A percentile compares a stretch with the other conserved stretches of the same genome.
Evolutionary conservation across 192 early-diverging fungal genomes (phyloP).

Genomic region (Linnemannia elongata): DNA sequence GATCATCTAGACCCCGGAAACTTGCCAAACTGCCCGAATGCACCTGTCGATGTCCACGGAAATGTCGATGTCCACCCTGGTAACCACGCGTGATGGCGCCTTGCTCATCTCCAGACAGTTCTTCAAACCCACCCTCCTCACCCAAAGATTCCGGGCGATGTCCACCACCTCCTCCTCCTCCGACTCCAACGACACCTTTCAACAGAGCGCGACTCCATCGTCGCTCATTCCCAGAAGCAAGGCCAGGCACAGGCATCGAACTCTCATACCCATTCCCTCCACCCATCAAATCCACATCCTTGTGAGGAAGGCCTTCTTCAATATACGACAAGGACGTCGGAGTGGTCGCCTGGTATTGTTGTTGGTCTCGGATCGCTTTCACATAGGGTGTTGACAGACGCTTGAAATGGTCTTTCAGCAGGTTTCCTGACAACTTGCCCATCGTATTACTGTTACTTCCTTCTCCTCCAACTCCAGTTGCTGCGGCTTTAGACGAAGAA

Average conservation of each 20-base stretch:
- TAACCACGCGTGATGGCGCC: not conserved
- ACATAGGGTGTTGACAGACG: slow-evolving; percentile 31
- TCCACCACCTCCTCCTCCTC: no score
- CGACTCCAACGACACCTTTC: slow-evolving; percentile 19
- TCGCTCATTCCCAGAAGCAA: not conserved
- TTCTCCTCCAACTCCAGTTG: not conserved
- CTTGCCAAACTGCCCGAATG: slow-evolving; percentile 42
- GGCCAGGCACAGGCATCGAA: not conserved
- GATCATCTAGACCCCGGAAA: slow-evolving; percentile 31
- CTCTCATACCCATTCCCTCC: slow-evolving; percentile 1
- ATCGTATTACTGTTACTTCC: not conserved
- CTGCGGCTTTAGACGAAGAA: not conserved
- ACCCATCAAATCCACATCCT: not conserved
- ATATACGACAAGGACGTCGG: not conserved
- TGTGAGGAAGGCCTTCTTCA: not conserved
- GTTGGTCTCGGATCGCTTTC: slow-evolving; percentile 41
- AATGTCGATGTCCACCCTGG: not conserved
- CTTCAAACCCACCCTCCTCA: not conserved
- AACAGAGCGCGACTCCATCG: slow-evolving; percentile 37
- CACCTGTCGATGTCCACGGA: slow-evolving; percentile 25
- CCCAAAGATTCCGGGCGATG: not conserved
- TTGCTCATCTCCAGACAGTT: not conserved
- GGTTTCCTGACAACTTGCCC: slow-evolving; percentile 3
- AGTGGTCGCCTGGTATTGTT: not conserved
- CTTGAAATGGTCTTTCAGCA: slow-evolving; percentile 25